Percentiles rank a stretch among this genome's conserved stretches.
phyloP scores from a whole-genome alignment of 768 basidiomycete species.

The Exidia glandulosa region DNA sequence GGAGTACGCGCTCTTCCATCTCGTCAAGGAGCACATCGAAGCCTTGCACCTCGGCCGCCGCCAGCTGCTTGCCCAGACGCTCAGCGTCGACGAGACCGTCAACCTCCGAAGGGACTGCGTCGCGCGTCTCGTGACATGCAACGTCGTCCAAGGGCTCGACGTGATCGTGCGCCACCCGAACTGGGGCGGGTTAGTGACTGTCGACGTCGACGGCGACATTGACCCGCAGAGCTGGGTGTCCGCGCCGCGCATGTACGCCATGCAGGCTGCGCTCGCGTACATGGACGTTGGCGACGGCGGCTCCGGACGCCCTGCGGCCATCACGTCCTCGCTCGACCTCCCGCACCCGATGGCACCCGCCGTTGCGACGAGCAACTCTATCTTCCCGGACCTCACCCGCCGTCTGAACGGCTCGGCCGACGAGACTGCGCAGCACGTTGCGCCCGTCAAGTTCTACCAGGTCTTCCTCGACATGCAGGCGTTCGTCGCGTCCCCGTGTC shows the following conservation, averaged over 20 bases:
- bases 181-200: slow-evolving; percentile 80
- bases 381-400: not conserved
- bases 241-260: slow-evolving; percentile 82
- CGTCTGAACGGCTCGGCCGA: not conserved
- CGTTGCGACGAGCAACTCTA: not conserved
- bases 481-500: slow-evolving; percentile 83
- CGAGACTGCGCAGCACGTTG: not conserved
- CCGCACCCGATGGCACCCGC: not conserved
- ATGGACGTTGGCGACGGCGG: slow-evolving; percentile 32
- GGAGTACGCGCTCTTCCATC: slow-evolving; percentile 81
- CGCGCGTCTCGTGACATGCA: slow-evolving; percentile 73
- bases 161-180: slow-evolving; percentile 93
- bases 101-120: slow-evolving; percentile 81
- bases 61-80: slow-evolving; percentile 77
- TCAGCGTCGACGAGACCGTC: slow-evolving; percentile 78
- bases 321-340: slow-evolving; percentile 1
- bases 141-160: slow-evolving; percentile 85
- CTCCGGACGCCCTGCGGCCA: not conserved
- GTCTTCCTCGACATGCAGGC: slow-evolving; percentile 84
- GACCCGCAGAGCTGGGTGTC: slow-evolving; percentile 80
- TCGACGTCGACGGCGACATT: slow-evolving; percentile 78
- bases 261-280: slow-evolving; percentile 78
- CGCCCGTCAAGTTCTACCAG: slow-evolving; percentile 69
- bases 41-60: slow-evolving; percentile 83
- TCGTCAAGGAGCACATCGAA: slow-evolving; percentile 82